Percentiles rank a stretch among this genome's conserved stretches.
Conservation (phyloP, 768 basidiomycete species). For the Termitomyces sp. region DNA sequence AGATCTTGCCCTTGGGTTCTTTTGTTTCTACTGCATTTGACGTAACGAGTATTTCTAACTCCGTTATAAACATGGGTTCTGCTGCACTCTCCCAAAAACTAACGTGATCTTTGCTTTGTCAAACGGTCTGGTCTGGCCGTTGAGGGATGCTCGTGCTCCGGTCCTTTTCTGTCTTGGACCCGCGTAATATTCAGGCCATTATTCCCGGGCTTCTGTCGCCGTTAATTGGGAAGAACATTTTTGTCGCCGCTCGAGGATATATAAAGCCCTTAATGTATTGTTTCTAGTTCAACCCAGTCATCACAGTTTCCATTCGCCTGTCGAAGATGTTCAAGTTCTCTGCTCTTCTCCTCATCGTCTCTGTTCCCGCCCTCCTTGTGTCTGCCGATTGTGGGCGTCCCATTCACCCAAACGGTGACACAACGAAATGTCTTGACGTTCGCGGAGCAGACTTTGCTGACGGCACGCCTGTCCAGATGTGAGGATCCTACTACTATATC, state of each 20-base stretch:
- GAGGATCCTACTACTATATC: not conserved
- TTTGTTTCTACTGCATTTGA: not conserved
- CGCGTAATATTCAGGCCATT: not conserved
- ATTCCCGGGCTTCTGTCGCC: not conserved
- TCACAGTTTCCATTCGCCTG: not conserved
- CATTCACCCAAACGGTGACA: slow-evolving; percentile 22
- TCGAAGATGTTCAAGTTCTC: not conserved
- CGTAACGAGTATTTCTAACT: not conserved
- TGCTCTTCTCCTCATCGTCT: slow-evolving; percentile 1
- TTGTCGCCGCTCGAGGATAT: not conserved
- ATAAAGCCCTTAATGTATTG: not conserved
- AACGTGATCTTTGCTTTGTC: not conserved
- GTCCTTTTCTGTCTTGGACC: not conserved
- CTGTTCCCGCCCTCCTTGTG: slow-evolving; percentile 3
- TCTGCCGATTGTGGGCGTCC: slow-evolving; percentile 7
- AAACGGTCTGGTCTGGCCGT: not conserved
- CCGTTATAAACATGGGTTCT: not conserved
- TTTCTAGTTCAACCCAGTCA: not conserved
- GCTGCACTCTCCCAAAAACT: too few relatives aligned
- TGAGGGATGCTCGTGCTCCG: not conserved
- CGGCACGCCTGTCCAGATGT: slow-evolving; percentile 30
- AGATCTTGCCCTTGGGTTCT: not conserved
- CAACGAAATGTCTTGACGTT: slow-evolving; percentile 27
- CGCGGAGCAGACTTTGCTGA: slow-evolving; percentile 23
- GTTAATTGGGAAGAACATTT: not conserved